Conservation (phyloP, 2,329 filamentous ascomycete species). For the Cryphonectria radicalis region DNA sequence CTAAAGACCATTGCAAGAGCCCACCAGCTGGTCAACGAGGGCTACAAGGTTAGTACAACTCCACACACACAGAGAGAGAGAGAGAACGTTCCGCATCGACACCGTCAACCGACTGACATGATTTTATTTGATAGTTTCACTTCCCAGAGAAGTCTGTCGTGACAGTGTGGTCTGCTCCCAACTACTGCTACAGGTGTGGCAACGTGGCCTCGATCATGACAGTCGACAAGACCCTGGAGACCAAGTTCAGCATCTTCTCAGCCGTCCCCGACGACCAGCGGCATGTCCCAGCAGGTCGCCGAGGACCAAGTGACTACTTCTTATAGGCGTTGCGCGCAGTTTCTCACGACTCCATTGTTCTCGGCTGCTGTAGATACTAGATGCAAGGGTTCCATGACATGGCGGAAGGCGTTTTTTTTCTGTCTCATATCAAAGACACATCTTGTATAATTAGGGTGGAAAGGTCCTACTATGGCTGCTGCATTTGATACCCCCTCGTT, state of each 20-base stretch:
- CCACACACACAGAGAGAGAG: background rate
- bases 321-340: slow-evolving; percentile 47
- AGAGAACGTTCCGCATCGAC: background rate
- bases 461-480: slow-evolving; percentile 24
- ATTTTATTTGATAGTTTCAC: slow-evolving; percentile 66
- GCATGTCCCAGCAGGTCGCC: slow-evolving; percentile 73
- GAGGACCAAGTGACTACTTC: slow-evolving; percentile 73
- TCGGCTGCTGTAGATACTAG: slow-evolving; percentile 27
- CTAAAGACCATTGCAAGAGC: slow-evolving; percentile 94
- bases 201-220: slow-evolving; percentile 98
- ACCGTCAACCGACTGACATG: slow-evolving; percentile 36
- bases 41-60: slow-evolving; percentile 76
- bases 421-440: slow-evolving; percentile 12
- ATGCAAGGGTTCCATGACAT: slow-evolving; percentile 27
- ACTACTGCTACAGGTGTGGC: slow-evolving; percentile 93
- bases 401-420: slow-evolving; percentile 27
- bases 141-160: slow-evolving; percentile 95
- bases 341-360: slow-evolving; percentile 12
- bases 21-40: slow-evolving; percentile 98
- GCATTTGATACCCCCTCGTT: slow-evolving; percentile 30
- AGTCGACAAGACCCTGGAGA: slow-evolving; percentile 80
- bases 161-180: slow-evolving; percentile 97
- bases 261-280: slow-evolving; percentile 86
- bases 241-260: slow-evolving; percentile 90
- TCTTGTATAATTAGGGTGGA: slow-evolving; percentile 28